Base-by-base conservation (phyloP, 2,329 filamentous ascomycete genomes). In the Aspergillus carbonarius region DNA sequence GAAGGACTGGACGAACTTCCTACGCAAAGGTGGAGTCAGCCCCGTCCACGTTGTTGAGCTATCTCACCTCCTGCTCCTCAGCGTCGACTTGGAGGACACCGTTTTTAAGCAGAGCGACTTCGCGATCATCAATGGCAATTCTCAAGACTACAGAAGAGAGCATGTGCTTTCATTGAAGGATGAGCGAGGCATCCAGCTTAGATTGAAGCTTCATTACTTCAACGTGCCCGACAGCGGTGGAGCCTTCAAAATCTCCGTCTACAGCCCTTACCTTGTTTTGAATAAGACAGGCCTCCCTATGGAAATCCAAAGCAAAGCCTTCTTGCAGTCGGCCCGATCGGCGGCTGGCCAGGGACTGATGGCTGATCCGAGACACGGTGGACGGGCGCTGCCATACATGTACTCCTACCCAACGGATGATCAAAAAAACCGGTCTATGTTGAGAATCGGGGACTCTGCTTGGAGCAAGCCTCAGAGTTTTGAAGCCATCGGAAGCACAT, bases 391-490 rank as follows among this genome's bases (percentile, higher is more conserved):
- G 35, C 95, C 96, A 0, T 91, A 96, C 72, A 97, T 99, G 92
- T 99, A 98, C 75, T 96, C 95, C 0, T 99, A 90, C 72, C 85
- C 87, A 1, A 91, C 84, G 18, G 90, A 96, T 64, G 95, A 99
- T 69, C 90, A 91, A 66, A 91, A 92, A 67, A 99, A 99, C 73
- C 87, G 95, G 64, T 92, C 92, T 6, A 79, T 96, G 46, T 80
- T 99, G 60, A 96, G 91, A 76, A 86, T 97, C 40, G 92, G 90
- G 5, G 90, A 96, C 55, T 97, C 95, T 0, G 85, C 88, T 60
- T 99, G 95, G 96, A 98, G 95, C 78, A 96, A 95, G 72, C 92
- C 93, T 0, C 93, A 98, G 73, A 97, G 92, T 82, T 96, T 99
- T 68, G 96, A 99, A 71, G 95, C 95, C 18, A 95, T 99, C 63